Evolutionary conservation across 805 yeast species (phyloP), one percentile per base, ranked within the genome.

Genomic region (Starmerella ratchasimensis): DNA sequence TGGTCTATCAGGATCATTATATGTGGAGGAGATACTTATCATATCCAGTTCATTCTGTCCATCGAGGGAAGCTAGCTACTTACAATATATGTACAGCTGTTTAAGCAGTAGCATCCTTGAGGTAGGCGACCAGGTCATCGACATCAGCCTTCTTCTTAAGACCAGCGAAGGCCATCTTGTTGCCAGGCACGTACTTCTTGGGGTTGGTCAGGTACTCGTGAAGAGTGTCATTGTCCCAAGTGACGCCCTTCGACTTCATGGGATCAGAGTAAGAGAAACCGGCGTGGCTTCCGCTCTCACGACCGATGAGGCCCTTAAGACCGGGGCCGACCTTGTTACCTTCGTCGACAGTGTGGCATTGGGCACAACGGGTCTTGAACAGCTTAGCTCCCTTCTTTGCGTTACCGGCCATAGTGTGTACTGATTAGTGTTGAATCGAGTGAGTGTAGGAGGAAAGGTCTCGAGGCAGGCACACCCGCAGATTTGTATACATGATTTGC

Each of bases 91-190:
- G n/a, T n/a, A n/a, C n/a, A n/a, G n/a, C n/a, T 26, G 3, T 16
- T 33, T 33, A 37, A 18, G 56, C 60, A 45, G 62, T 53, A 21
- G 65, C 57, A 39, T 53, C 53, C 60, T 60, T 57, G 45, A 88
- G 72, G 80, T 83, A 88, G 56, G 97, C 74, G 59, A 88, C 68
- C 64, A 90, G 70, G 65, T 90, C 97, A 70, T 82, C 81, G 78
- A 97, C 83, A 74, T 90, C 98, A 79, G 84, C 88, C 51, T 84
- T 78, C 76, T 90, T 90, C 86, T 90, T 90, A 68, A 90, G 76
- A 71, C 98, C 98, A 70, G 95, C 98, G 58, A 88, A 90, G 51
- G 98, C 97, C 98, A 90, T 90, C 80, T 90, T 90, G 72, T 97
- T 90, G 67, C 98, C 98, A 63, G 98, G 98, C 55, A 90, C 84